phyloP scores from a whole-genome alignment of 345 rosid genomes.

The Crucihimalaya himalaica region DNA sequence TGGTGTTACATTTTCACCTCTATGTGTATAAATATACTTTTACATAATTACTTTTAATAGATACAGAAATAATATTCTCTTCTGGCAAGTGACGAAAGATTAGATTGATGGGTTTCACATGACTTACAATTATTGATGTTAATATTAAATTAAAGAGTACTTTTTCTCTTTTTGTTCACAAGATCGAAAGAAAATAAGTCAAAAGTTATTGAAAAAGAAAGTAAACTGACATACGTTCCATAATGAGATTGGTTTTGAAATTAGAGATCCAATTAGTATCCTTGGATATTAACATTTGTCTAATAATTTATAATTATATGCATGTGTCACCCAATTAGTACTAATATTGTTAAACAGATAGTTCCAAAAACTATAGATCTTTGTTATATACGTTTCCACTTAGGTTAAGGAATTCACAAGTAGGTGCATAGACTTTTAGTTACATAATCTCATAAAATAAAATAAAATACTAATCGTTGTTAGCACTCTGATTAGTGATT shows the following conservation, averaged over 20 bases:
- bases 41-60: background rate
- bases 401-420: background rate
- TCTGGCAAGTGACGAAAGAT: slow-evolving; percentile 30
- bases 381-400: background rate
- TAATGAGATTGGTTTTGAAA: background rate
- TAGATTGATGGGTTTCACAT: slow-evolving; percentile 40
- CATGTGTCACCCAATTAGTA: background rate
- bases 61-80: slow-evolving; percentile 24
- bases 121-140: slow-evolving; percentile 30
- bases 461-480: background rate
- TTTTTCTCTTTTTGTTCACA: slow-evolving; percentile 27
- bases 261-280: background rate
- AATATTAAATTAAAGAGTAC: slow-evolving; percentile 28
- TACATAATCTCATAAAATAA: background rate
- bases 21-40: background rate
- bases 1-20: background rate
- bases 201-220: slow-evolving; percentile 29
- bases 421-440: slow-evolving; percentile 3
- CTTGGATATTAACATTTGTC: background rate
- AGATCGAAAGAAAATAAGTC: slow-evolving; percentile 31
- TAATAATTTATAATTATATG: background rate
- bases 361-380: background rate
- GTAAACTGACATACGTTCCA: slow-evolving; percentile 28
- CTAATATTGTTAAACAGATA: background rate
- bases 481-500: background rate